Evolutionary conservation across 2,329 filamentous ascomycete species (phyloP), one percentile per base, ranked within the genome.

Genomic region (Colletotrichum karsti): DNA sequence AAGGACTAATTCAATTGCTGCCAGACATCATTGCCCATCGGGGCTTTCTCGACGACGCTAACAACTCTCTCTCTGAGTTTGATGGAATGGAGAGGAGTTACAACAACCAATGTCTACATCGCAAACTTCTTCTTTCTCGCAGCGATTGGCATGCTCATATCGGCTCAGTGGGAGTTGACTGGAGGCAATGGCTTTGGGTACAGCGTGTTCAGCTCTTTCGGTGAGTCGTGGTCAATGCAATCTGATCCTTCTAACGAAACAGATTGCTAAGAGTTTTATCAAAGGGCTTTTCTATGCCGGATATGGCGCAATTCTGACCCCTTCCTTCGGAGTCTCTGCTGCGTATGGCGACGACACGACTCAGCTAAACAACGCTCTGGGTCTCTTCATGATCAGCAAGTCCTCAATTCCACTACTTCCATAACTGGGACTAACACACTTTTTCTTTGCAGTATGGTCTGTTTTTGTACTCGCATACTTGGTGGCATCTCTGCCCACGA

Each of bases 111-210:
- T 59, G 83, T 85, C 2, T 88, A 83, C 70, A 80, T 88, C 37
- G 86, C 80, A 4, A 86, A 88, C 68, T 86, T 88, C 76, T 87
- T 87, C 76, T 87, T 86, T 67, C 71, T 77, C 18, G 77, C 78
- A 8, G 84, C 82, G 0, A 80, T 88, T 56, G 85, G 85, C 0
- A 79, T 89, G 68, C 77, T 88, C 0, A 77, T 89, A 1, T 84
- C 85, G 1, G 86, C 87, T 5, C 85, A 88, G 70, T 88, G 86
- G 86, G 85, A 88, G 71, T 73, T 88, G 0, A 81, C 83, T 0
- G 76, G 82, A 10, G 86, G 86, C 0, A 87, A 88, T 58, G 83
- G 81, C 0, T 87, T 86, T 62, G 80, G 80, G 0, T 88, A 88
- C 63, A 88, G 85, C 0, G 83, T 87, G 0, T 81, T 87, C 37